Evolutionary conservation across 768 basidiomycete species (phyloP).

Genomic region (Leccinum broughii): DNA sequence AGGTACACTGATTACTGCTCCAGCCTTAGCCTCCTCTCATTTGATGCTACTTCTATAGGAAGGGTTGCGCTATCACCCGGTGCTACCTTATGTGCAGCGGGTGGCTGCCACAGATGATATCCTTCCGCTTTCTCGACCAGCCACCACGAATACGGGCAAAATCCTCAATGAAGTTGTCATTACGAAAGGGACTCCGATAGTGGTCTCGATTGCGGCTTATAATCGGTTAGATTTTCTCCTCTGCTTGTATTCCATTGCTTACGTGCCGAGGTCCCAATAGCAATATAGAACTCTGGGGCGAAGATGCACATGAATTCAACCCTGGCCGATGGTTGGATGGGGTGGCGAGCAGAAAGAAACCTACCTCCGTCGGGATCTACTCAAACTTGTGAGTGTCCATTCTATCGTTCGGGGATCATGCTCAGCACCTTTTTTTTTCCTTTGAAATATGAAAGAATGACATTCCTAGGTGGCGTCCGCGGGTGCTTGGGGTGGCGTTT

Average conservation of each 20-base stretch:
- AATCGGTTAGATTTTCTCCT: conserved; percentile 43
- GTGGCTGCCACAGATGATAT: conserved; percentile 53
- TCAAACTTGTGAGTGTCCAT: no score
- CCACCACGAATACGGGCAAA: conserved; percentile 46
- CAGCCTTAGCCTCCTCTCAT: background rate
- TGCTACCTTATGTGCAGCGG: conserved; percentile 51
- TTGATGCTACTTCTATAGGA: conserved; percentile 37
- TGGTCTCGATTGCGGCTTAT: conserved; percentile 54
- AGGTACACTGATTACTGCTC: conserved; percentile 23
- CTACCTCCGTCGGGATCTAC: no score
- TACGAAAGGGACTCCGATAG: conserved; percentile 45
- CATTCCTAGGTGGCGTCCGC: conserved; percentile 20
- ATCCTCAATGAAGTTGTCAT: conserved; percentile 45
- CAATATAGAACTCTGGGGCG: no score
- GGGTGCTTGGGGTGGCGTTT: conserved; percentile 26
- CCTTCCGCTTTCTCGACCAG: conserved; percentile 57
- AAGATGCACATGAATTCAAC: no score
- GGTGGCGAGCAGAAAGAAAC: no score
- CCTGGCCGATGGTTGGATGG: no score
- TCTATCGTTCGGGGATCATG: no score
- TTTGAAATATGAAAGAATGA: conserved; percentile 7
- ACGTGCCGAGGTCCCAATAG: no score
- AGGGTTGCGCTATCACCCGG: conserved; percentile 49
- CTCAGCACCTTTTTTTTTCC: background rate
- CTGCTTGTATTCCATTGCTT: background rate